Base-by-base conservation (phyloP, 1,284 basidiomycete species). In the Rhodotorula glutinis region DNA sequence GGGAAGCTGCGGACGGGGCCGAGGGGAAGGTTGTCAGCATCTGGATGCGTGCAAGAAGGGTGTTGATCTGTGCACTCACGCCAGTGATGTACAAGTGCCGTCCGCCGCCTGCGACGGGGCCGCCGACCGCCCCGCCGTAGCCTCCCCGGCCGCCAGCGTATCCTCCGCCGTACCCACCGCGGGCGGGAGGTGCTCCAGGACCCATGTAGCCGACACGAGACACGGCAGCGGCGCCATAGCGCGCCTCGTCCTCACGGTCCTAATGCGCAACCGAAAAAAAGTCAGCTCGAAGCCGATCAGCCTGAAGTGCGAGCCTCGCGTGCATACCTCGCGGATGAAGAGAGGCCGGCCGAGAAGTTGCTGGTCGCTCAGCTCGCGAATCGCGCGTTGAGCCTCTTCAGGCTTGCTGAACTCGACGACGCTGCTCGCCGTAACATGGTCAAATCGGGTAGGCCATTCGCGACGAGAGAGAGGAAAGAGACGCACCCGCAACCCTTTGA, bases 401-500 rank as follows among this genome's bases (percentile, higher is more conserved):
- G 83, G 82, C 21, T 86, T 89, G 40, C 85, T 87, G 76, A 91
- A 96, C 78, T 96, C 93, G 75, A 97, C 92, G 70, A 96, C 94
- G 62, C 93, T 96, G 72, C 2, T 49, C 19, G 2, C 25, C n/a
- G 25, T 19, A 19, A 17, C 11, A n/a, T 29, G 41, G 19, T 23
- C 43, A 44, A 0, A 19, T 60, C 27, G 41, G 30, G 11, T n/a
- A 19, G 27, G 21, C 3, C 21, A 23, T 33, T 19, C 21, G 13
- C 14, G 21, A 4, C 21, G 14, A 16, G 2, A 3, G 33, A 55
- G 47, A 25, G 49, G 46, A 21, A 65, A 44, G 43, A 49, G 44
- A 74, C 92, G 82, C 77, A 95, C 92, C 92, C 93, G 87, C 95
- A 97, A 79, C 94, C 95, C 80, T 98, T 98, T 55, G 93, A 96